Evolutionary conservation across 176 grass and related monocot genomes (phyloP).

Genomic region (Zea luxurians): DNA sequence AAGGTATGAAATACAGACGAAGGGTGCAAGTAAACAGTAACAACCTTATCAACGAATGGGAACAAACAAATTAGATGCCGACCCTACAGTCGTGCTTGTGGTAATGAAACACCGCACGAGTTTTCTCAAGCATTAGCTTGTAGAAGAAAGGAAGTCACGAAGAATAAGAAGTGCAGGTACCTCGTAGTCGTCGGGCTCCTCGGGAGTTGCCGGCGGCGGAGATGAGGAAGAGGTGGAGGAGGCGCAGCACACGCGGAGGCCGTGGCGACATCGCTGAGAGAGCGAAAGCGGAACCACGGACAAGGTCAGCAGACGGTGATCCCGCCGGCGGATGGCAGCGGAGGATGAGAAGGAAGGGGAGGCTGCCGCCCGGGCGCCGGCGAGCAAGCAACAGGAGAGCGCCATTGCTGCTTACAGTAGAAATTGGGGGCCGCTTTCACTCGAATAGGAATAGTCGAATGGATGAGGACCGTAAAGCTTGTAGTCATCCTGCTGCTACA

Average conservation of each 20-base stretch:
- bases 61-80: background rate
- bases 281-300: background rate
- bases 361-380: slow-evolving; percentile 26
- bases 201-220: slow-evolving; percentile 33
- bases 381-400: slow-evolving; percentile 33
- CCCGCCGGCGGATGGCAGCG: background rate
- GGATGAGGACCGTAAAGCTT: background rate
- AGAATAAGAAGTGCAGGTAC: background rate
- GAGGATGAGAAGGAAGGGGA: slow-evolving; percentile 14
- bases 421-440: background rate
- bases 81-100: background rate
- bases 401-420: slow-evolving; percentile 19
- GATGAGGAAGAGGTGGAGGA: slow-evolving; percentile 19
- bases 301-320: background rate
- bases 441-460: background rate
- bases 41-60: background rate
- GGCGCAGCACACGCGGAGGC: slow-evolving; percentile 28
- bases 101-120: background rate
- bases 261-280: slow-evolving; percentile 12
- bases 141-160: background rate
- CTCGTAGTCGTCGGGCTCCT: slow-evolving; percentile 39
- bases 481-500: background rate
- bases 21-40: background rate
- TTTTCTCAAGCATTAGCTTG: background rate
- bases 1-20: background rate